These are phyloP conservation scores for Meredithiella fracta DNA, from an alignment of 2,329 filamentous ascomycete genomes.

Conservation along the genomic window DNA sequence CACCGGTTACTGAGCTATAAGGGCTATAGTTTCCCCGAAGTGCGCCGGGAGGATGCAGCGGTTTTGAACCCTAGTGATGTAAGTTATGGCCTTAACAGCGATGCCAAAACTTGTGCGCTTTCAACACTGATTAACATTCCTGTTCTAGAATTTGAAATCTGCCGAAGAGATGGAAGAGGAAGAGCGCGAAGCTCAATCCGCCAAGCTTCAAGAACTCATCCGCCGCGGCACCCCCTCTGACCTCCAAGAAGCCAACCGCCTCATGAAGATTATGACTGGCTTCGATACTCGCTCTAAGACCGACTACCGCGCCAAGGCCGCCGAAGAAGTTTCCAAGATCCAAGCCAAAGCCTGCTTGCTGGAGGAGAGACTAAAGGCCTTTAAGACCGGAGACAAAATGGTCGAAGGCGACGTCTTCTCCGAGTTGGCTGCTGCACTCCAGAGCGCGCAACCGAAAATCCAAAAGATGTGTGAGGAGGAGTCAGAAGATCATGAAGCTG, in stretches of 20 bases:
- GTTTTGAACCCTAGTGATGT: slow-evolving; percentile 95
- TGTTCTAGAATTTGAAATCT: slow-evolving; percentile 67
- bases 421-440: slow-evolving; percentile 76
- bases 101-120: neutral
- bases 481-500: slow-evolving; percentile 88
- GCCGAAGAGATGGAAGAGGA: slow-evolving; percentile 98
- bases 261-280: slow-evolving; percentile 99
- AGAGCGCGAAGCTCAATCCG: slow-evolving; percentile 82
- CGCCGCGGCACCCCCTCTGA: slow-evolving; percentile 82
- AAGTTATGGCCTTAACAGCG: slow-evolving; percentile 25
- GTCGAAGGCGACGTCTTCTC: slow-evolving; percentile 50
- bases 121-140: neutral
- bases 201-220: slow-evolving; percentile 96
- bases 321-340: slow-evolving; percentile 84
- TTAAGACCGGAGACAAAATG: slow-evolving; percentile 68
- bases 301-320: slow-evolving; percentile 93
- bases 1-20: slow-evolving; percentile 91
- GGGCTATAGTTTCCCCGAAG: slow-evolving; percentile 87
- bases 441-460: slow-evolving; percentile 93
- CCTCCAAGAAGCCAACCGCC: slow-evolving; percentile 84
- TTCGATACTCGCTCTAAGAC: slow-evolving; percentile 93
- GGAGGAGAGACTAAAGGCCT: slow-evolving; percentile 80
- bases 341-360: slow-evolving; percentile 87
- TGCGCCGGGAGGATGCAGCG: slow-evolving; percentile 83
- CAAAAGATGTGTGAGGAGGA: slow-evolving; percentile 99